Base-by-base conservation (phyloP, 176 grass and related monocot genomes). In the Carex parvula region DNA sequence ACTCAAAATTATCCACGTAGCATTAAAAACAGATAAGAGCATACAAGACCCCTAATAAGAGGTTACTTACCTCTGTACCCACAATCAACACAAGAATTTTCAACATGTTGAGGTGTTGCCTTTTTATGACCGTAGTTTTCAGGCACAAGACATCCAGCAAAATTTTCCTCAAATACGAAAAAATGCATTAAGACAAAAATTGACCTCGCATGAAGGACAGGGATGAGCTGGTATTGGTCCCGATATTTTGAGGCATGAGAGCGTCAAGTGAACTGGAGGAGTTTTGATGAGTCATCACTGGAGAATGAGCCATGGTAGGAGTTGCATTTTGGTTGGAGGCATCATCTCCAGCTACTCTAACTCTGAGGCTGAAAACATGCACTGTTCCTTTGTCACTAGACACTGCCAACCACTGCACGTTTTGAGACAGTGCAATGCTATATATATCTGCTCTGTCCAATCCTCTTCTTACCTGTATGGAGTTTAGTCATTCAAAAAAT, bases 381-480 rank as follows among this genome's bases (percentile, higher is more conserved):
- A 98, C 76, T 10, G 92, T 94, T 75, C 90, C 90, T 87, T 88
- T 98, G 81, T 91, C 90, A 48, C 92, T 94, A 14, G 89, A 94
- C 15, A 89, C 92, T 35, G 90, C 92, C 66, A 98, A 41, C 92
- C 92, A 94, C 85, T 90, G 72, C 76, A 91, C 2, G 1, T 94
- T 66, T 64, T 4, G 79, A 20, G 92, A 98, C 42, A 98, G 69
- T 22, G 90, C 89, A 67, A 98, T 92, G 88, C 89, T 90, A 55
- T 93, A 71, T 87, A 94, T 90, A 11, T 93, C 92, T 61, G 95
- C 95, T 64, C 44, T 86, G 16, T 93, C 95, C 54, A 83, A 59
- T 57, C 92, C 92, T 90, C 92, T 92, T 15, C 95, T 84, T 68
- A 94, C 89, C 92, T 98, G 79, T 54, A 88, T 70, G n/a, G 77